Evolutionary conservation across 768 basidiomycete species (phyloP), one percentile per base, ranked within the genome.

Genomic region (Artomyces pyxidatus): DNA sequence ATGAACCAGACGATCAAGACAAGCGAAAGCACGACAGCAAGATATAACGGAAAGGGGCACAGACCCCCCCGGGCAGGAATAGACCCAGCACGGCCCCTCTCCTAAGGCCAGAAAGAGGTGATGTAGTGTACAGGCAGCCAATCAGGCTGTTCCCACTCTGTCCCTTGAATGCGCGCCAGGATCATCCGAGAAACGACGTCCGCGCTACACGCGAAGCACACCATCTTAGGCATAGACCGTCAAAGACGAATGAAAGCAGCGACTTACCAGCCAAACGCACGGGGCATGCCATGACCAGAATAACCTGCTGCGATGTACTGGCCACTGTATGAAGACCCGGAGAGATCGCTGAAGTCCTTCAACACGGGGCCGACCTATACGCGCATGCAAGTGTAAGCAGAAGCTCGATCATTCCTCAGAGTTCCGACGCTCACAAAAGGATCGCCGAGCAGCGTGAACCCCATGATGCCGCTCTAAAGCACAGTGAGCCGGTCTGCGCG

Each of bases 391-490:
- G 22, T 25, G 48, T 42, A 6, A 41, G 42, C 26, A 22, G 6
- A 19, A 12, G 16, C 10, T 22, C 8, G 25, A n/a, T n/a, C 10
- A 21, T 8, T 19, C 14, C n/a, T 9, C 41, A 29, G 7, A 30
- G 47, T 14, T 46, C 6, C 27, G 26, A 44, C n/a, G 68, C 82
- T 49, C 58, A 89, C 86, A 45, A 87, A 79, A 0, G 88, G 88
- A 59, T 83, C 81, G 0, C 69, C 67, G 0, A 66, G 67, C 46
- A 66, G 68, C 0, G 88, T 85, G 56, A 68, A 86, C 0, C 80
- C 89, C 86, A 88, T 88, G 38, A 92, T 87, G 0, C 89, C 90
- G 0, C 84, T 87, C 89, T 89, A 55, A 39, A 9, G 41, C 30
- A 28, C n/a, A n/a, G n/a, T n/a, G n/a, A n/a, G 46, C 27, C 19